Base-by-base conservation (phyloP, 768 basidiomycete genomes). In the Jaapia argillacea region DNA sequence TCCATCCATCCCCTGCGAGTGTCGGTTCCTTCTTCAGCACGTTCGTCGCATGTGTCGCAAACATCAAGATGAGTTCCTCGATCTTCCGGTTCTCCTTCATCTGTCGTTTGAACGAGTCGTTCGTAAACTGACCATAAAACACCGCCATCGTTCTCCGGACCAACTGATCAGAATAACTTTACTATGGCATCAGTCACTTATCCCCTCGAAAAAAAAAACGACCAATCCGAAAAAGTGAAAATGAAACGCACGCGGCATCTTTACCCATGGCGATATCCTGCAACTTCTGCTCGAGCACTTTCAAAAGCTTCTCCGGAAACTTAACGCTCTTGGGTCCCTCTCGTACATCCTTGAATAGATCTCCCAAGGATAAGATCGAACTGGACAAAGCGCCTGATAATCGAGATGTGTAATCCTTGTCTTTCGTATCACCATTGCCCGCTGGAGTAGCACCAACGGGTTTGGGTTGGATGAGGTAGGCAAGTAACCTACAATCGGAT, bases 1-100 rank as follows among this genome's bases (percentile, higher is more conserved):
- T 98, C 93, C 93, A 97, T 18, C 77, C 85, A 39, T 96, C 92
- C 20, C 79, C 85, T 13, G 73, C 74, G 1, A 92, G 67, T 2
- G 85, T 73, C 0, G 86, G 86, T 51, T 93, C 90, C 63, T 96
- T 96, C 73, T 82, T 85, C 47, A 98, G 72, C 6, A 88, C 78
- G 22, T 77, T 73, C 2, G 88, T 90, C 3, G 94, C 87, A 42
- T 90, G 81, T 1, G 92, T 87, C 7, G 93, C 93, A 55, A 97
- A 97, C 74, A 87, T 86, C 41, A 99, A 71, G 46, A 99, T 94
- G 43, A 99, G 81, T 50, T 97, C 92, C 64, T 99, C 96, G 28
- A 97, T 88, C 67, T 94, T 96, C 37, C 96, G 76, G 59, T 89
- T 93, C 60, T 97, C 93, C 62, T 90, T 89, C 79, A 97, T 85